phyloP scores from a whole-genome alignment of 495 filamentous ascomycete genomes.

The Xylaria cubensis region DNA sequence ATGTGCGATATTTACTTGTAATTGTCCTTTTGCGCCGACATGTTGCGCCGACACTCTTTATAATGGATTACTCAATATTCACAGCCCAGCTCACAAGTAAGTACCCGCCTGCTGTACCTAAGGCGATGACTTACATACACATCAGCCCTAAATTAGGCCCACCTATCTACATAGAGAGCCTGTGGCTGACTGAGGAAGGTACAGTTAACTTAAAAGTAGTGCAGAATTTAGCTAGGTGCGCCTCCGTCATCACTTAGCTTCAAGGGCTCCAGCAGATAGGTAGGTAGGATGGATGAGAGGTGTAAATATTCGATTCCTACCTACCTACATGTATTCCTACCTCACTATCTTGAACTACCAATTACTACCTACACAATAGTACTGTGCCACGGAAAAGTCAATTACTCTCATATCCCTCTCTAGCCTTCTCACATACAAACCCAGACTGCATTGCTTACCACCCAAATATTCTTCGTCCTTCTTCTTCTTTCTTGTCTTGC shows the following conservation, averaged over 20 bases:
- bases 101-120: neutral
- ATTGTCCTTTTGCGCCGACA: neutral
- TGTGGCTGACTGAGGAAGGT: neutral
- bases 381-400: neutral
- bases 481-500: conserved; percentile 2
- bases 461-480: neutral
- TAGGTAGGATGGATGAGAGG: neutral
- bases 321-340: neutral
- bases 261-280: neutral
- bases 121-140: neutral
- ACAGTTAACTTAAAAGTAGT: neutral
- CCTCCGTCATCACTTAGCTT: neutral
- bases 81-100: too few species aligned
- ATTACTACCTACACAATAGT: neutral
- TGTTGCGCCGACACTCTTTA: neutral
- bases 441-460: neutral
- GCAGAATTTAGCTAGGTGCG: neutral
- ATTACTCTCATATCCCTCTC: conserved; percentile 11
- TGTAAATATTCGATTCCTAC: neutral
- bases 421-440: conserved; percentile 4
- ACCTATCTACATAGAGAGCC: neutral
- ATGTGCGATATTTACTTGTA: neutral
- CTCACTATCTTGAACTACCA: neutral
- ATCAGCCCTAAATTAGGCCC: neutral
- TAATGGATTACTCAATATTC: neutral